Evolutionary conservation across 2,329 filamentous ascomycete species (phyloP), one percentile per base, ranked within the genome.

Genomic region (Lachnellula suecica): DNA sequence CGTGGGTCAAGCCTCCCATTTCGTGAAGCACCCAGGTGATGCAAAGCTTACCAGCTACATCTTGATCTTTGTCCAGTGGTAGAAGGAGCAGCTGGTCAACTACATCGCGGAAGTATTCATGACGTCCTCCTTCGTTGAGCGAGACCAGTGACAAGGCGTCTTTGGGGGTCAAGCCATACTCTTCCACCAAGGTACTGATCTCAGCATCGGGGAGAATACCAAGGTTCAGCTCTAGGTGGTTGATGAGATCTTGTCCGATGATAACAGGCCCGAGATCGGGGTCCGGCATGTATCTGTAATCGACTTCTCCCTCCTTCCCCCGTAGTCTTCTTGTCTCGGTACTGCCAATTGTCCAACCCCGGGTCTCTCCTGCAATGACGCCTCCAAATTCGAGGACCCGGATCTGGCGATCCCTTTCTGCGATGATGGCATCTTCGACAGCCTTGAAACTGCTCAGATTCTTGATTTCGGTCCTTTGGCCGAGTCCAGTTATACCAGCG

Each of bases 281-380:
- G 68, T 99, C 94, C 0, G 94, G 93, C 93, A 99, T 97, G 68
- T 99, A 99, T 38, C 94, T 81, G 70, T 99, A 99, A 70, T 99
- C 94, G 5, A 97, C 91, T 66, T 96, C 93, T 44, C 94, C 94
- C 70, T 97, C 94, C 70, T 99, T 99, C 23, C 91, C 91, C 63
- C 94, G 82, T 40, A 99, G 74, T 37, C 87, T 81, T 53, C 83
- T 84, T 3, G 94, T 97, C 67, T 91, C 87, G 4, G 83, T 91
- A 57, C 84, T 87, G 2, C 91, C 91, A 22, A 96, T 79, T 1
- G 90, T 88, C 91, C 92, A 99, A 5, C 94, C 93, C 52, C 94
- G 82, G 7, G 94, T 99, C 73, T 99, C 94, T 41, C 92, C 90
- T 59, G 85, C 80, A 45, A 97, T 80, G 0, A 74, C 71, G 1